Conservation (phyloP, 2,329 filamentous ascomycete genomes). For the Colletotrichum lentis region DNA sequence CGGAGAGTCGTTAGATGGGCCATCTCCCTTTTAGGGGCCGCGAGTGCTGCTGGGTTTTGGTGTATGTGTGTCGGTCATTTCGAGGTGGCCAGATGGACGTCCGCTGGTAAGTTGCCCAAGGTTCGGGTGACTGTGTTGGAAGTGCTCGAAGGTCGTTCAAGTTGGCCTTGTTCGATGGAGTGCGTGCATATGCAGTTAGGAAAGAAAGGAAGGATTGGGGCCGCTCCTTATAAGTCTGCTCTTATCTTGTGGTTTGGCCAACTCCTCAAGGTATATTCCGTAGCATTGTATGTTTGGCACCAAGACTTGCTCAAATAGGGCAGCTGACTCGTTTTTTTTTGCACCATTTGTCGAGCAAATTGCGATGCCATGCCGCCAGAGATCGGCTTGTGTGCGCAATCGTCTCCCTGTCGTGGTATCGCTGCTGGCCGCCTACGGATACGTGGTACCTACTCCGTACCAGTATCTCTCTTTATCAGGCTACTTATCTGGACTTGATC, state of each 20-base stretch:
- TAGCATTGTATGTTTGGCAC: constrained; percentile 1
- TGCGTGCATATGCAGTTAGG: background rate
- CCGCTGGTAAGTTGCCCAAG: background rate
- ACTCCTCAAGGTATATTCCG: constrained; percentile 4
- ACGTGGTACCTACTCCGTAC: constrained; percentile 1
- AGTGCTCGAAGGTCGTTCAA: background rate
- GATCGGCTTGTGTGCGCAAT: constrained; percentile 36
- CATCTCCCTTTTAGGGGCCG: background rate
- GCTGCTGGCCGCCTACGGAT: background rate
- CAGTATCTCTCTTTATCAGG: background rate
- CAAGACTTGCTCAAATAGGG: constrained; percentile 34
- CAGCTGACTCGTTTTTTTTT: constrained; percentile 37
- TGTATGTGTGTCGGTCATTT: background rate
- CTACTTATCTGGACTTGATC: constrained; percentile 21
- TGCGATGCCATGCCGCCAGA: constrained; percentile 34
- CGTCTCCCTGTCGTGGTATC: constrained; percentile 33
- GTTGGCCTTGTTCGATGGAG: background rate
- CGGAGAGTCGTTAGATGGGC: background rate
- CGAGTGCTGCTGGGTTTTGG: background rate
- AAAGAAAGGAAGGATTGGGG: background rate
- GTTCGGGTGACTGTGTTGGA: background rate
- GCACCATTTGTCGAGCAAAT: constrained; percentile 34
- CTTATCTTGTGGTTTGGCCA: constrained; percentile 33
- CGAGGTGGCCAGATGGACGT: background rate
- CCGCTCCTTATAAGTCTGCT: constrained; percentile 28